These are phyloP conservation scores for Starmerella stellata DNA, from an alignment of 805 yeast species.

Conservation along the genomic window DNA sequence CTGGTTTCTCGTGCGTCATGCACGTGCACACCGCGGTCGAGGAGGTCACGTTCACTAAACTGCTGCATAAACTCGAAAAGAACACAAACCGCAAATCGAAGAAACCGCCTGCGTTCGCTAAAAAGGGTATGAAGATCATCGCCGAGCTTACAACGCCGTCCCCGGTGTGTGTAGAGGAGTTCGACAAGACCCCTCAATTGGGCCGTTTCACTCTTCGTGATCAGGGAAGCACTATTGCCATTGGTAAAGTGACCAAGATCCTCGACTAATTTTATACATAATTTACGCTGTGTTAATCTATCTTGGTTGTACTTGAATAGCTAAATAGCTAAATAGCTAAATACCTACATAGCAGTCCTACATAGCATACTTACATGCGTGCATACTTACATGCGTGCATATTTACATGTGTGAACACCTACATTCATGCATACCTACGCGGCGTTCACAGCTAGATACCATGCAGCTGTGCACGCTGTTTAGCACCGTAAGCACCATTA, in stretches of 20 bases:
- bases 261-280: constrained; percentile 25
- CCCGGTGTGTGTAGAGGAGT: constrained; percentile 88
- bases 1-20: constrained; percentile 96
- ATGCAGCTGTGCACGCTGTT: no score
- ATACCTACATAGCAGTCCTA: not conserved
- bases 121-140: constrained; percentile 95
- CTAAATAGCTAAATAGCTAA: not conserved
- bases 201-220: constrained; percentile 98
- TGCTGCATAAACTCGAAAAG: constrained; percentile 85
- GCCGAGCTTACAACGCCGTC: constrained; percentile 72
- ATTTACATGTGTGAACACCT: no score
- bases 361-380: no score
- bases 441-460: no score
- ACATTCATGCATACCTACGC: no score
- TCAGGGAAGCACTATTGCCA: constrained; percentile 95
- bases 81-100: constrained; percentile 93
- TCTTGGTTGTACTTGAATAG: not conserved
- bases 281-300: no score
- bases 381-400: no score
- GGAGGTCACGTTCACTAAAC: constrained; percentile 65
- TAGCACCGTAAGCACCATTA: no score
- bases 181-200: constrained; percentile 79
- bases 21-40: constrained; percentile 97
- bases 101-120: constrained; percentile 96
- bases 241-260: constrained; percentile 89